phyloP scores from a whole-genome alignment of 768 basidiomycete genomes.

The Rhizopogon sp. region DNA sequence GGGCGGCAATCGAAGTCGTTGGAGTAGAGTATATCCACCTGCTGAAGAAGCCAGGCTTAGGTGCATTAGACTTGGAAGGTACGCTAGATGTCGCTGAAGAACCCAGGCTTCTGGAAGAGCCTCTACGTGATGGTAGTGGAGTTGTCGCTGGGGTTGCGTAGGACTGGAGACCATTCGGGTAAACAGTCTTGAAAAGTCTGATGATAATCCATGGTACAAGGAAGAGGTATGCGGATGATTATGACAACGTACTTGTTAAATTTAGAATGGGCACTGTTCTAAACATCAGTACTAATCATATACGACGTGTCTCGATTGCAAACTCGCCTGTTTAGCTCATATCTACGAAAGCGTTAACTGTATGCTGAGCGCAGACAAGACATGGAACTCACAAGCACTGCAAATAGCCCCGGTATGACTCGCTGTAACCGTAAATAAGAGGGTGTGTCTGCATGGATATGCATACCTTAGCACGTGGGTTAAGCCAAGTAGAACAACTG shows the following conservation, averaged over 20 bases:
- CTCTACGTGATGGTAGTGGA: slow-evolving; percentile 30
- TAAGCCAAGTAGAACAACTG: slow-evolving; percentile 63
- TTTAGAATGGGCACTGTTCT: slow-evolving; percentile 59
- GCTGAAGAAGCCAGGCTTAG: slow-evolving; percentile 31
- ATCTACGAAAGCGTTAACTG: slow-evolving; percentile 24
- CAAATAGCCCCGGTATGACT: slow-evolving; percentile 74
- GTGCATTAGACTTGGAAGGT: slow-evolving; percentile 13
- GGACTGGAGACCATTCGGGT: slow-evolving; percentile 52
- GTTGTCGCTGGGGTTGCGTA: slow-evolving; percentile 35
- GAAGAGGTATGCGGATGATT: neutral
- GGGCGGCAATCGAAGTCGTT: slow-evolving; percentile 8
- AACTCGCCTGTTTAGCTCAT: slow-evolving; percentile 50
- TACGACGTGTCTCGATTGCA: neutral
- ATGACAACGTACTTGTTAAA: slow-evolving; percentile 51
- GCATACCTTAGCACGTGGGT: slow-evolving; percentile 65
- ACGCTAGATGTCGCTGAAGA: slow-evolving; percentile 12
- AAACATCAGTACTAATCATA: neutral
- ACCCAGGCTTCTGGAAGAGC: slow-evolving; percentile 18
- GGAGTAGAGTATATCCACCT: slow-evolving; percentile 27
- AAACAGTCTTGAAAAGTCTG: slow-evolving; percentile 63
- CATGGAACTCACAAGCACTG: slow-evolving; percentile 59
- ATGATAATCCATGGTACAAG: slow-evolving; percentile 2
- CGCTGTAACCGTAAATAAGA: slow-evolving; percentile 33
- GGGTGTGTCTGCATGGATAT: neutral
- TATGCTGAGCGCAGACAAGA: neutral